Conservation (phyloP, 1,139 yeast genomes). For the Debaryomyces psychrophilus region DNA sequence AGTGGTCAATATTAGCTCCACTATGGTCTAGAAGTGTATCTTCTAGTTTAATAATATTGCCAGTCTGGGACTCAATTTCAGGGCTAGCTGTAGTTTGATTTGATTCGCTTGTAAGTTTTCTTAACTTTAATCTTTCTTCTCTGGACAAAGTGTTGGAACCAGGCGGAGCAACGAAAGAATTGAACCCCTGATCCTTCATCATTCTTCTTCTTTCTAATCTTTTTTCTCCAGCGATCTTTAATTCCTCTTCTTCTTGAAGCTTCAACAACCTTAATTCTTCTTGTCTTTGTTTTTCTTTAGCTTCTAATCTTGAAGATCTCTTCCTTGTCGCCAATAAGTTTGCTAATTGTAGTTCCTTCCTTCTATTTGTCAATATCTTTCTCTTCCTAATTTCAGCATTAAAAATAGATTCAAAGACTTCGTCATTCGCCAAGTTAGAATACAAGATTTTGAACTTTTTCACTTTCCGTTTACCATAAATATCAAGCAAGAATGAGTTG, state of each 20-base stretch:
- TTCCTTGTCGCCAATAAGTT: conserved; percentile 53
- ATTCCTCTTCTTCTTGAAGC: conserved; percentile 35
- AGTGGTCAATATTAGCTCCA: background rate
- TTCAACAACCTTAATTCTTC: conserved; percentile 41
- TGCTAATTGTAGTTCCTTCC: conserved; percentile 51
- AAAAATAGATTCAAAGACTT: conserved; percentile 29
- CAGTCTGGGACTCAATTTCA: background rate
- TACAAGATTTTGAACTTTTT: conserved; percentile 25
- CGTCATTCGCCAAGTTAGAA: conserved; percentile 20
- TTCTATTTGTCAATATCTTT: conserved; percentile 43
- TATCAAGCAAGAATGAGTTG: conserved; percentile 24
- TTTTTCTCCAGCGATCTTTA: conserved; percentile 36
- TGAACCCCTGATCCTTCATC: conserved; percentile 20
- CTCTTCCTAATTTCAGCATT: conserved; percentile 42
- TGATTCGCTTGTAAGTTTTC: conserved; percentile 25
- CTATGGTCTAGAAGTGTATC: background rate
- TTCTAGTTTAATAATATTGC: background rate
- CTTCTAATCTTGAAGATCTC: conserved; percentile 52
- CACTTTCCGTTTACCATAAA: conserved; percentile 20
- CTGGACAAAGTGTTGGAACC: conserved; percentile 35
- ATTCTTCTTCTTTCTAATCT: conserved; percentile 42
- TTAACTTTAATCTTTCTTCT: conserved; percentile 45
- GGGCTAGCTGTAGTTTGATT: conserved; percentile 4
- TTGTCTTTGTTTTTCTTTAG: conserved; percentile 49
- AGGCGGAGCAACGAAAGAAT: conserved; percentile 11